phyloP scores from a whole-genome alignment of 2,329 filamentous ascomycete species.

The Alternaria sp. region DNA sequence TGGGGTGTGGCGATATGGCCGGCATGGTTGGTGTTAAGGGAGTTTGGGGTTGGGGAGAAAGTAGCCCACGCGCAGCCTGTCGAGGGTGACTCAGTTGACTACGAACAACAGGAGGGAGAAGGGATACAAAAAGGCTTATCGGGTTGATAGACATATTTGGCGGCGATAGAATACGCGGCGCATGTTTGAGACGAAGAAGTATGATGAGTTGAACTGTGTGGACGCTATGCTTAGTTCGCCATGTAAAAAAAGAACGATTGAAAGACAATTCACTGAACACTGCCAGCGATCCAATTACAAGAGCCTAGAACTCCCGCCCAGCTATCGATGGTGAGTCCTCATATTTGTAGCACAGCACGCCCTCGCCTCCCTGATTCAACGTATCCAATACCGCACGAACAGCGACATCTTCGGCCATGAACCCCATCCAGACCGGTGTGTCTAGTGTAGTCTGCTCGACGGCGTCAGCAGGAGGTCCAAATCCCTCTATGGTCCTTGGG shows the following conservation, averaged over 20 bases:
- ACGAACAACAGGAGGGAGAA: background rate
- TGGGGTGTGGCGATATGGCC: slow-evolving; percentile 70
- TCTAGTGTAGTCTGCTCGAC: background rate
- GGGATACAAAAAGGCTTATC: background rate
- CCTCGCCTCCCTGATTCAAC: background rate
- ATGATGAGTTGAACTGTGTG: background rate
- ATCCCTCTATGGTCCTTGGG: background rate
- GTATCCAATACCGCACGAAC: background rate
- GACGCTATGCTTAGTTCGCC: background rate
- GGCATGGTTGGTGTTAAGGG: slow-evolving; percentile 69
- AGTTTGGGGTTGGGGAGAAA: slow-evolving; percentile 54
- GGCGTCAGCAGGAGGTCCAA: background rate
- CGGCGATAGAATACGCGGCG: background rate
- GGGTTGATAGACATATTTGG: background rate
- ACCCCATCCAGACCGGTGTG: background rate
- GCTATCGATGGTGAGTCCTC: background rate
- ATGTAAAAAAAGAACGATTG: background rate
- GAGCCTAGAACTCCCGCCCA: background rate
- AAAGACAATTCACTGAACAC: background rate
- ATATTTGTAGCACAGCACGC: background rate
- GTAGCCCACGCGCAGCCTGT: background rate
- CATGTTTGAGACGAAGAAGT: background rate
- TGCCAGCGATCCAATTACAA: background rate
- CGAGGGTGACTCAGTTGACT: background rate
- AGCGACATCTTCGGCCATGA: background rate